Evolutionary conservation across 1,284 basidiomycete genomes (phyloP).

Genomic region (Erythrobasidium hasegawianum): DNA sequence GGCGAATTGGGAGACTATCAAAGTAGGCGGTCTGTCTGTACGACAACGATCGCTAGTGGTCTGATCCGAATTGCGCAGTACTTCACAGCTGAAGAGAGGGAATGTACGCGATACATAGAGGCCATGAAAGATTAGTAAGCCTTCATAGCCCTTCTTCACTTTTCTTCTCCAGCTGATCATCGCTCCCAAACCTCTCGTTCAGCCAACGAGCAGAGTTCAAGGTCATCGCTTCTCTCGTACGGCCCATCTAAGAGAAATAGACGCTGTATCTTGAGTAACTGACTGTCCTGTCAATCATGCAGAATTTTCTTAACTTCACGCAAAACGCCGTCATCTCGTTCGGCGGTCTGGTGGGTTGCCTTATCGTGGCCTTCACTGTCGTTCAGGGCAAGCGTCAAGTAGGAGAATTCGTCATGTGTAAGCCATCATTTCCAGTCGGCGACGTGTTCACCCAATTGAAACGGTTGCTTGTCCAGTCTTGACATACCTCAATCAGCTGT

Average conservation of each 20-base stretch:
- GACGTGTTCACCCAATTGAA: background rate
- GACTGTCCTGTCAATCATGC: background rate
- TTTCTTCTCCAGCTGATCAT: background rate
- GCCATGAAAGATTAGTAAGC: constrained; percentile 65
- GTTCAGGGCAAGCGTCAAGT: constrained; percentile 52
- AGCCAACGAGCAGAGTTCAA: constrained; percentile 24
- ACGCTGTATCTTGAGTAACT: background rate
- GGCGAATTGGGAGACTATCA: constrained; percentile 75
- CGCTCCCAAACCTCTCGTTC: background rate
- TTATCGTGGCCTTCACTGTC: constrained; percentile 67
- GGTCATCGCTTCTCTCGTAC: constrained; percentile 17
- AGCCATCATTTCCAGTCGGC: constrained; percentile 60
- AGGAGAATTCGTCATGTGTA: constrained; percentile 69
- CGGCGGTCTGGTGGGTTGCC: constrained; percentile 70
- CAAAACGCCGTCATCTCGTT: constrained; percentile 72
- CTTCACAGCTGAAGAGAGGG: constrained; percentile 75
- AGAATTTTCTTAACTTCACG: constrained; percentile 64
- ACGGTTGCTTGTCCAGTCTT: constrained; percentile 28
- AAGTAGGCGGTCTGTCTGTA: constrained; percentile 30
- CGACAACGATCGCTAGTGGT: constrained; percentile 39
- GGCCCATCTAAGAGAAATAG: background rate
- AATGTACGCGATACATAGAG: constrained; percentile 66
- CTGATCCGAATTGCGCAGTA: constrained; percentile 55
- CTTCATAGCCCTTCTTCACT: background rate
- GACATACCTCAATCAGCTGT: constrained; percentile 55